Evolutionary conservation across 2,329 filamentous ascomycete genomes (phyloP), one percentile per base, ranked within the genome.

Genomic region (Dendryphion nanum): DNA sequence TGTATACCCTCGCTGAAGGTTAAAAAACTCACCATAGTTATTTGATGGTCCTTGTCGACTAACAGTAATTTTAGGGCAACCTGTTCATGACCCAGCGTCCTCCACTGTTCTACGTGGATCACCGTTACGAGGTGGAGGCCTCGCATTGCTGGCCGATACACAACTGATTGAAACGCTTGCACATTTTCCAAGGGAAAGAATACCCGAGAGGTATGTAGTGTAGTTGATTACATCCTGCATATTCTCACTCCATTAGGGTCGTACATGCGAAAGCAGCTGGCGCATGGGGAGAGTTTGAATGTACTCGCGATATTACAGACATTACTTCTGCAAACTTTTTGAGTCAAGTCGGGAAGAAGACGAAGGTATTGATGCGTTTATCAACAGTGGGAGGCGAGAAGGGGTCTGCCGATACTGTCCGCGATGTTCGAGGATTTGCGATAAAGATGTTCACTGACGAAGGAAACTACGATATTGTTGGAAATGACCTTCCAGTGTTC

Each of bases 331-430:
- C 78, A 18, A 69, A 72, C 30, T 78, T 82, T 47, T 64, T 83
- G 8, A 73, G 59, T 33, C 61, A 61, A 2, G 57, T 77, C 15
- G 78, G 78, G 5, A 80, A 77, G 50, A 78, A 77, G 55, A 75
- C 71, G 1, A 61, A 68, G 3, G 64, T 73, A 2, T 63, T 78
- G 13, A 75, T 77, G 30, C 80, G 86, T 3, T 88, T 89, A 66
- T 88, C 83, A 0, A 89, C 85, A 2, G 85, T 89, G 4, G 84
- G 84, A 57, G 83, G 84, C 42, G 83, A 88, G 63, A 79, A 79
- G 41, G 84, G 85, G 5, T 86, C 82, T 4, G 75, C 83, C 40
- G 85, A 89, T 54, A 81, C 78, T 47, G 83, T 82, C 20, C 79
- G 85, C 41, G 85, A 89, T 49, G 83, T 83, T 6, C 73, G 83